phyloP scores from a whole-genome alignment of 1,284 basidiomycete genomes.

The Cutaneotrichosporon sp. region DNA sequence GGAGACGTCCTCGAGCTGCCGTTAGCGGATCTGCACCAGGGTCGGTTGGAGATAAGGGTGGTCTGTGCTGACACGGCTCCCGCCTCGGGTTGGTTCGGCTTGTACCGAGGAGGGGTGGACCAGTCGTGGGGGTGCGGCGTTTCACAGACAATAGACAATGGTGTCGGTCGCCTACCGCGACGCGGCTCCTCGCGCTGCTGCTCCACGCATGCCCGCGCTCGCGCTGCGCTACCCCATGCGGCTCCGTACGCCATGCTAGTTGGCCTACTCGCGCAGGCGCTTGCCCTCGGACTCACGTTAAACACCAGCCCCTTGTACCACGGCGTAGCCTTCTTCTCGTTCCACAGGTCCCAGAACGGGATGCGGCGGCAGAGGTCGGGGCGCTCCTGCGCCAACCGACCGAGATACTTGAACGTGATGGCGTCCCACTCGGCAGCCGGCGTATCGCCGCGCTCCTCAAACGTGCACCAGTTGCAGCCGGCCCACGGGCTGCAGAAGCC shows the following conservation, averaged over 20 bases:
- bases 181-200: too few relatives aligned
- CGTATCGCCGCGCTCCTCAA: slow-evolving; percentile 46
- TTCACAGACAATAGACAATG: too few relatives aligned
- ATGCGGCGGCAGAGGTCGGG: slow-evolving; percentile 54
- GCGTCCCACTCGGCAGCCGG: slow-evolving; percentile 55
- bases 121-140: too few relatives aligned
- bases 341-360: slow-evolving; percentile 56
- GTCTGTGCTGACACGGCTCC: not conserved
- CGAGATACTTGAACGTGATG: slow-evolving; percentile 55
- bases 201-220: too few relatives aligned
- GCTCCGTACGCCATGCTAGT: too few relatives aligned
- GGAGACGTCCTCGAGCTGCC: slow-evolving; percentile 11
- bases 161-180: too few relatives aligned
- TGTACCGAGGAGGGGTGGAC: too few relatives aligned
- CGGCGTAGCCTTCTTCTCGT: slow-evolving; percentile 42
- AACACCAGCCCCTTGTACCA: slow-evolving; percentile 62
- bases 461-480: slow-evolving; percentile 69
- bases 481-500: slow-evolving; percentile 72
- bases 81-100: not conserved
- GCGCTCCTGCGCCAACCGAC: slow-evolving; percentile 58
- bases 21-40: not conserved
- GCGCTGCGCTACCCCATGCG: too few relatives aligned
- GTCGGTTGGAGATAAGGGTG: not conserved
- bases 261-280: not conserved
- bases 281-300: slow-evolving; percentile 53